Base-by-base conservation (phyloP, 1,139 yeast species). In the Pichia sp. region DNA sequence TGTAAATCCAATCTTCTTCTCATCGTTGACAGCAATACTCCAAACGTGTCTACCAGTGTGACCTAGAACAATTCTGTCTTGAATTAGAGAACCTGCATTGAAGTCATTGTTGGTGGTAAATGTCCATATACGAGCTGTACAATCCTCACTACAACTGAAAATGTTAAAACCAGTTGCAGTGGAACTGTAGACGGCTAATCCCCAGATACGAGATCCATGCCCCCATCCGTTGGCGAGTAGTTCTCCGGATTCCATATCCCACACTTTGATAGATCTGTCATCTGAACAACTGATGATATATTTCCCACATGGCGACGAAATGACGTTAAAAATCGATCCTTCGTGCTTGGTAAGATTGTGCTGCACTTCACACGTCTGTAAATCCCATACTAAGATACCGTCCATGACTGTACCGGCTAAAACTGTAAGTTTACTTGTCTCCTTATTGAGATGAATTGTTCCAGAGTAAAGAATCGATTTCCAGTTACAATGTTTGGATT, bases 401-500 rank as follows among this genome's bases (percentile, higher is more conserved):
- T 80, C 78, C 78, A 88, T 78, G 1, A 91, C 96, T 0, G 98
- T 91, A 18, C 97, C 97, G 0, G 96, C 88, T 19, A 86, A 86
- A 11, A 86, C 66, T 11, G 69, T 54, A 0, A 79, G 72, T 30
- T 60, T 60, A 13, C 44, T 39, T 22, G 46, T 41, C 9, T 60
- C 63, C 7, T 66, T 43, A 1, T 75, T 71, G 9, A 26, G 26
- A 38, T 69, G 67, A 27, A 91, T 71, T 2, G 86, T 68, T 0
- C 97, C 97, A 14, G 95, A 83, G 54, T 91, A 91, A 29, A 91
- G 66, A 29, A 91, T 80, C 5, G 96, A 83, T 48, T 82, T 78
- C 56, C 86, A 94, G 15, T 71, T 70, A 49, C 82, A 76, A 16
- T 72, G 66, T 23, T 66, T 64, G 17, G 66, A 68, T 10, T 63